Conservation (phyloP, 2,329 filamentous ascomycete species). For the Fusarium sp. region DNA sequence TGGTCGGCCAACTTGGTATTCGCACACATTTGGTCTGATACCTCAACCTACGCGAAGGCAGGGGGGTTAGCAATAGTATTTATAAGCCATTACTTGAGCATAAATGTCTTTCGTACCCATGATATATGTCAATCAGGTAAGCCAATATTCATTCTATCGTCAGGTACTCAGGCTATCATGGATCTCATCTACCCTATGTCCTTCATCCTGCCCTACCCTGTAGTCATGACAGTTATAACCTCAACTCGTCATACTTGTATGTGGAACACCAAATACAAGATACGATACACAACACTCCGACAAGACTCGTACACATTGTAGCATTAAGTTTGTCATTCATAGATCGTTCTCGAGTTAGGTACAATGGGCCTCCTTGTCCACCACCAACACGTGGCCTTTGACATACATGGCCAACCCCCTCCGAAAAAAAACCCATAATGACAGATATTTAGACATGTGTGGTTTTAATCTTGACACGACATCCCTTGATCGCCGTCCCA, state of each 20-base stretch:
- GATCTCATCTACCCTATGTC: neutral
- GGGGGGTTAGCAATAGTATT: no score
- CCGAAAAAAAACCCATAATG: slow-evolving; percentile 32
- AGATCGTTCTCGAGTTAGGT: slow-evolving; percentile 40
- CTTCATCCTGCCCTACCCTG: neutral
- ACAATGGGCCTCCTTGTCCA: slow-evolving; percentile 28
- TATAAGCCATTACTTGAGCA: no score
- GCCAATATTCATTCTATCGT: neutral
- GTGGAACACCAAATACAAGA: neutral
- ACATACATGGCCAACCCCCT: slow-evolving; percentile 26
- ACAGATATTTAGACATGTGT: slow-evolving; percentile 33
- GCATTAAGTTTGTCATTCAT: slow-evolving; percentile 43
- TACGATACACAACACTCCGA: neutral
- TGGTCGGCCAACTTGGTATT: neutral
- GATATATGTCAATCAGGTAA: no score
- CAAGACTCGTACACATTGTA: slow-evolving; percentile 1
- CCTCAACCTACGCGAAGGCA: no score
- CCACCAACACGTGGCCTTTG: slow-evolving; percentile 11
- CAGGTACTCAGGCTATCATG: neutral
- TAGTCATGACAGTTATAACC: neutral
- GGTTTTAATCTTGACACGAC: slow-evolving; percentile 39
- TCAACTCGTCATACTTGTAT: neutral
- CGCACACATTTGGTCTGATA: no score
- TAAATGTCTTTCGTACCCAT: no score
- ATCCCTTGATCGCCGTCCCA: slow-evolving; percentile 38